These are phyloP conservation scores for Kondoa subrosea DNA, from an alignment of 768 basidiomycete genomes.

Conservation along the genomic window DNA sequence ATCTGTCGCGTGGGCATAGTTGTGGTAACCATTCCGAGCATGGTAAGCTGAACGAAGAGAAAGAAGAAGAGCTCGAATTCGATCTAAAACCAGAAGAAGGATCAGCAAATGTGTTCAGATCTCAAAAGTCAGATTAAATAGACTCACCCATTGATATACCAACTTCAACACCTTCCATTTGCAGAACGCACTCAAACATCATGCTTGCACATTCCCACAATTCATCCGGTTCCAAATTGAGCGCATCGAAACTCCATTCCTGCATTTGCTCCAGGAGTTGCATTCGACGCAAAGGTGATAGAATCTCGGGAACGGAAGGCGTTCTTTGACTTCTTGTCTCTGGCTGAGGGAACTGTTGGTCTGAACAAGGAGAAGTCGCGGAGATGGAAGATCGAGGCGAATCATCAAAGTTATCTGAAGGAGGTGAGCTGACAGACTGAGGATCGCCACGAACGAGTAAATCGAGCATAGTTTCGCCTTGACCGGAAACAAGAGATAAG, in stretches of 20 bases:
- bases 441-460: background rate
- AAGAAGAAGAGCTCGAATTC: conserved; percentile 59
- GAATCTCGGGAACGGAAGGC: conserved; percentile 15
- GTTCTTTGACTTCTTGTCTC: background rate
- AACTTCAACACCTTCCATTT: conserved; percentile 47
- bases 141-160: conserved; percentile 31
- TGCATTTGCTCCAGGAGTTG: conserved; percentile 53
- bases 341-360: conserved; percentile 8
- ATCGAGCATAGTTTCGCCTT: conserved; percentile 3
- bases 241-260: conserved; percentile 81
- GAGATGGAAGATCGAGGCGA: conserved; percentile 4
- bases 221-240: conserved; percentile 63
- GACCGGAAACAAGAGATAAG: conserved; percentile 22
- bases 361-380: conserved; percentile 7
- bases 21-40: conserved; percentile 84
- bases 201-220: conserved; percentile 62
- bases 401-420: background rate
- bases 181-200: conserved; percentile 69
- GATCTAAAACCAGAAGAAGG: conserved; percentile 38
- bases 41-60: conserved; percentile 87
- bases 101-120: conserved; percentile 11
- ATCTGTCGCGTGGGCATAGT: conserved; percentile 90
- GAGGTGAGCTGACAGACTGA: background rate
- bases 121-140: conserved; percentile 38
- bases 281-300: conserved; percentile 34